These are phyloP conservation scores for Wickerhamomyces tratensis DNA, from an alignment of 805 yeast genomes.

Conservation along the genomic window DNA sequence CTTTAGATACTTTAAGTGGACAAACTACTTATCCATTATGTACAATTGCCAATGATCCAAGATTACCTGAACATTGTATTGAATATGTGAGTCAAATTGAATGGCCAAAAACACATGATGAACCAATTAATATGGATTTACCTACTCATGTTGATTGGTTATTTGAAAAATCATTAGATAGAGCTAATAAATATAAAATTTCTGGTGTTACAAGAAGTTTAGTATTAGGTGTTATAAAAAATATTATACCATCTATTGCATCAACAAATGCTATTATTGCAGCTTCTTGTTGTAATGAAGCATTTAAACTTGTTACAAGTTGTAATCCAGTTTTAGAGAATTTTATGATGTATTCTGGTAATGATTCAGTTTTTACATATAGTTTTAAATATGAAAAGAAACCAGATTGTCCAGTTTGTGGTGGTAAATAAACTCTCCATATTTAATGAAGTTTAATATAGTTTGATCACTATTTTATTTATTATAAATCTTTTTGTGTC, in stretches of 20 bases:
- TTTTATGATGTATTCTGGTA: conserved; percentile 84
- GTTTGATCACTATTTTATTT: too few species aligned
- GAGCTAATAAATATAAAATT: conserved; percentile 63
- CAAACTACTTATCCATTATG: conserved; percentile 75
- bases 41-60: conserved; percentile 90
- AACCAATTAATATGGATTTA: conserved; percentile 56
- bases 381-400: conserved; percentile 55
- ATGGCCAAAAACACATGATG: conserved; percentile 49
- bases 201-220: conserved; percentile 59
- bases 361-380: conserved; percentile 66
- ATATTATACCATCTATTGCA: conserved; percentile 89
- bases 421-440: conserved; percentile 27
- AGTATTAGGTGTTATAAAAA: conserved; percentile 82
- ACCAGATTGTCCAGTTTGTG: conserved; percentile 72
- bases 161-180: conserved; percentile 35
- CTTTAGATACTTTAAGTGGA: conserved; percentile 60
- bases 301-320: conserved; percentile 67
- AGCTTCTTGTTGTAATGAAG: conserved; percentile 81
- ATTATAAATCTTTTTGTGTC: too few species aligned
- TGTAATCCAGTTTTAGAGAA: conserved; percentile 59
- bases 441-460: too few species aligned
- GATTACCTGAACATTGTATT: conserved; percentile 88
- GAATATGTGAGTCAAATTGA: conserved; percentile 78
- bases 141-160: conserved; percentile 60
- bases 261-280: conserved; percentile 91